Evolutionary conservation across 352 stramenopile species (phyloP).

Genomic region (Saprolegnia diclina): DNA sequence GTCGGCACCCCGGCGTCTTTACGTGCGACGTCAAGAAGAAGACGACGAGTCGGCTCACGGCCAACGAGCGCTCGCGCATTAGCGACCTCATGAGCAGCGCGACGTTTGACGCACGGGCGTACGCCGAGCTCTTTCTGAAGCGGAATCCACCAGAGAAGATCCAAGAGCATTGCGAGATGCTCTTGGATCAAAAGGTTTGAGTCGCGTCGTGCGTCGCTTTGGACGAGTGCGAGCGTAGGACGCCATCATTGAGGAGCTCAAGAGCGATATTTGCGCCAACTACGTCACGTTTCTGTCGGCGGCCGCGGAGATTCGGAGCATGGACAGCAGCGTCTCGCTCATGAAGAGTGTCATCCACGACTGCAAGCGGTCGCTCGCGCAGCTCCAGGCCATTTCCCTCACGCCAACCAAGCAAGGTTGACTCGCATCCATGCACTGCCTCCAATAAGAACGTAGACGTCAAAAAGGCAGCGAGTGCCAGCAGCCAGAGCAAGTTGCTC

Average conservation of each 20-base stretch:
- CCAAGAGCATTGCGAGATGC: constrained; percentile 61
- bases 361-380: constrained; percentile 61
- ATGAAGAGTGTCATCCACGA: constrained; percentile 69
- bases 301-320: constrained; percentile 67
- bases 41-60: constrained; percentile 58
- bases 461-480: neutral
- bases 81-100: constrained; percentile 69
- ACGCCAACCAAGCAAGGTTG: neutral
- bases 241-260: constrained; percentile 76
- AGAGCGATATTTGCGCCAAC: constrained; percentile 75
- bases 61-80: constrained; percentile 55
- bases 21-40: constrained; percentile 44
- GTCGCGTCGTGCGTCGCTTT: neutral
- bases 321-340: constrained; percentile 81
- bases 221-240: constrained; percentile 35
- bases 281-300: constrained; percentile 76
- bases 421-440: neutral
- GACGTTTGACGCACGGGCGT: constrained; percentile 62
- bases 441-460: too few species aligned
- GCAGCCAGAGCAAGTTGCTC: neutral
- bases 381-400: constrained; percentile 45
- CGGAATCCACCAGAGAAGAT: constrained; percentile 73
- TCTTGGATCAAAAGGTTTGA: constrained; percentile 64
- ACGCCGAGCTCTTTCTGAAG: constrained; percentile 71
- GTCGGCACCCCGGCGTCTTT: neutral